Evolutionary conservation across 2,329 filamentous ascomycete species (phyloP), one percentile per base, ranked within the genome.

Genomic region (Fusarium bulbicola): DNA sequence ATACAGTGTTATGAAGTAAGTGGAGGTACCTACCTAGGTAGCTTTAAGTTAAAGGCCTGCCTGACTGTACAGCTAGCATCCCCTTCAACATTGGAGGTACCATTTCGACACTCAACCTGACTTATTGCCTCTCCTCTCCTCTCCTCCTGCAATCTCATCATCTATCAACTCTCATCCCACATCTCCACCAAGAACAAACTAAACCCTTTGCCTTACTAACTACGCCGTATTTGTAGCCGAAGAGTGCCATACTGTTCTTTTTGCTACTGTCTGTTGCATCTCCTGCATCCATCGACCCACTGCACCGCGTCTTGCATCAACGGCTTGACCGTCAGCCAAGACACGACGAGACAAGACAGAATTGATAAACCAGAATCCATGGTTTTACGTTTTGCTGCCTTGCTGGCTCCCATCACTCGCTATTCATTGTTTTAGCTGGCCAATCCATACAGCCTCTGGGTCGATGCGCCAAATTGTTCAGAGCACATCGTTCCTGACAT

Each of bases 271-370:
- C 65, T 76, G 57, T 64, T 74, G 70, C 73, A 75, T 73, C 67
- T 66, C 68, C 59, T 68, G 74, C 74, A 75, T 68, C 61, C 64
- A 62, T 59, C 68, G 70, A 76, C 74, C 76, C 76, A 77, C 68
- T 59, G 63, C 59, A 71, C 32, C 49, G 37, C 65, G 66, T 71
- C 73, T 75, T 54, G 63, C 58, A 72, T 60, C 59, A 59, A 69
- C 59, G 46, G 52, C 63, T 56, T 68, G 37, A 66, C 45, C 37
- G 30, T 42, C 46, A 52, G 59, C 47, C 62, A 63, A 68, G 70
- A 53, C 43, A 63, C 56, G 45, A 52, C 61, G n/a, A 62, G 28
- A 59, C 69, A 42, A 60, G 53, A 26, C 49, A 52, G 20, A 36
- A 47, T 43, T 32, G 49, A 34, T 30, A 57, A 26, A 68, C 56